Percentiles rank a stretch among this genome's conserved stretches.
phyloP scores from a whole-genome alignment of 371 early-diverging fungal genomes.

The Syncephalis plumigaleata region DNA sequence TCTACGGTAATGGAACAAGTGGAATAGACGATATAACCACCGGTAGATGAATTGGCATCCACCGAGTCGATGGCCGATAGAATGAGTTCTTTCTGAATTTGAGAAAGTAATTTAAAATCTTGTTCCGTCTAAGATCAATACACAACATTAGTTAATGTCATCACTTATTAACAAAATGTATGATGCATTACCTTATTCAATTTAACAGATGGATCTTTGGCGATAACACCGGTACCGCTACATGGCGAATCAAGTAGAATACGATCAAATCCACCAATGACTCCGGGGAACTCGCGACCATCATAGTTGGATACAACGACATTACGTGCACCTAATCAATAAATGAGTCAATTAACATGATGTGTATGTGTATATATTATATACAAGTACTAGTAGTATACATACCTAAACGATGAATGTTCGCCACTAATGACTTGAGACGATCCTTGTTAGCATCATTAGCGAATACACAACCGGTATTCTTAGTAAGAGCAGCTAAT shows the following conservation, averaged over 20 bases:
- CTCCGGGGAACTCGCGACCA: slow-evolving; percentile 87
- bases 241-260: slow-evolving; percentile 99
- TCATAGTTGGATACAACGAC: slow-evolving; percentile 93
- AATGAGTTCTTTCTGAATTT: slow-evolving; percentile 92
- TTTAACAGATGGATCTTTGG: slow-evolving; percentile 95
- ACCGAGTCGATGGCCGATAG: slow-evolving; percentile 95
- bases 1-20: slow-evolving; percentile 98
- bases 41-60: slow-evolving; percentile 83
- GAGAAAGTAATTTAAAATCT: slow-evolving; percentile 80
- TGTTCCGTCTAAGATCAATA: too few relatives aligned
- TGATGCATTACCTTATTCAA: slow-evolving; percentile 55
- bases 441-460: slow-evolving; percentile 96
- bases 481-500: slow-evolving; percentile 94
- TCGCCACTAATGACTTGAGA: slow-evolving; percentile 77
- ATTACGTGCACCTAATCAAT: slow-evolving; percentile 90
- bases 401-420: slow-evolving; percentile 91
- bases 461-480: slow-evolving; percentile 95
- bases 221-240: slow-evolving; percentile 97
- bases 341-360: too few relatives aligned
- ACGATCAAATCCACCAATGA: slow-evolving; percentile 94
- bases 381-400: too few relatives aligned
- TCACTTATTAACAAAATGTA: background rate
- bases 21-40: slow-evolving; percentile 96
- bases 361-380: too few relatives aligned
- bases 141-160: slow-evolving; percentile 2